Evolutionary conservation across 2,329 filamentous ascomycete genomes (phyloP), one percentile per base, ranked within the genome.

Genomic region (Camptophora hylomeconis): DNA sequence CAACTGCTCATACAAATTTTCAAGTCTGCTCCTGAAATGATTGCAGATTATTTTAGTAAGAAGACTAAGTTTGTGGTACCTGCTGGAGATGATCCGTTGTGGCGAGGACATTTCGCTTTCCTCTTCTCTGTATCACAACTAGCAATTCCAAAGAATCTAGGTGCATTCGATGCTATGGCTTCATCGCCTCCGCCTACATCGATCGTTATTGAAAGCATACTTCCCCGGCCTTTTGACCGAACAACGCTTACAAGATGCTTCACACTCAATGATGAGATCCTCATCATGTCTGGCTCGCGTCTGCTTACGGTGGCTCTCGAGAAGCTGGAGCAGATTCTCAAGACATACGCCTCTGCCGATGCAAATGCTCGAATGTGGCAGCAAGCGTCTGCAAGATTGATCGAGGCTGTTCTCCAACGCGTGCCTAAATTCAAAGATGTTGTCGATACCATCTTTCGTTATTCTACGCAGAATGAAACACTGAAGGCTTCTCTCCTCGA

Each of bases 21-120:
- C 48, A 66, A 65, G 37, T 71, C 72, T 5, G 81, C 79, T 0
- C 87, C 92, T 1, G 89, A 95, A 53, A 65, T 95, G 3, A 71
- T 92, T 2, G 79, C 83, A 23, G 75, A 84, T 45, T 98, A 92
- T 51, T 95, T 93, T 48, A 64, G 74, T 23, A 75, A 72, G 48
- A 86, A 83, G 47, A 75, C 70, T 36, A 71, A 76, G 30, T 89
- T 95, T 45, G 72, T 76, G 0, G 83, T 92, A 38, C 86, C 95
- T 22, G 86, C 89, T 0, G 95, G 93, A 48, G 65, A 92, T 4
- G 89, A 84, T 3, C 76, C 84, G 24, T 89, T 84, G 0, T 98
- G 89, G 89, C 80, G 95, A 42, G 86, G 87, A 22, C 93, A 92
- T 49, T 83, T 84, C 0, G 75, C 84, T 0, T 82, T 95, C 38